Conservation (phyloP, 352 stramenopile species). For the Phytophthora foliorum region DNA sequence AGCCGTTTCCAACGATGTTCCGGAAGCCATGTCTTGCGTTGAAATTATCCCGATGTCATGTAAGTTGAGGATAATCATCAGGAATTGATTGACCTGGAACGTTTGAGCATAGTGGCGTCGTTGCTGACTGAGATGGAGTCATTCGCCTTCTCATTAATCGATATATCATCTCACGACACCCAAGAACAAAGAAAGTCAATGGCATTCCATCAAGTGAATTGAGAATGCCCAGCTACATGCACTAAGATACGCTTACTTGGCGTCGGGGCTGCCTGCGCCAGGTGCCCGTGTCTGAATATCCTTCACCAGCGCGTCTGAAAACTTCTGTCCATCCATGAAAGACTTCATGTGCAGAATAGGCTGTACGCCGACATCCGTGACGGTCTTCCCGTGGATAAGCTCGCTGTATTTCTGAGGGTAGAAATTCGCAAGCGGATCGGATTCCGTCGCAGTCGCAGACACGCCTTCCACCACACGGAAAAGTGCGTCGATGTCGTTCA, state of each 20-base stretch:
- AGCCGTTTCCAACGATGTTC: too few relatives aligned
- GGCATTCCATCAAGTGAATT: slow-evolving; percentile 15
- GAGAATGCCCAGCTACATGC: background rate
- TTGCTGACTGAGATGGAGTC: background rate
- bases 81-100: too few relatives aligned
- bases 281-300: slow-evolving; percentile 84
- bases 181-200: background rate
- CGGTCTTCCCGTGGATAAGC: slow-evolving; percentile 90
- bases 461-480: slow-evolving; percentile 91
- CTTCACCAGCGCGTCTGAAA: slow-evolving; percentile 88
- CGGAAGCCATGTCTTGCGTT: too few relatives aligned
- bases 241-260: slow-evolving; percentile 11
- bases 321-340: slow-evolving; percentile 93
- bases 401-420: slow-evolving; percentile 94
- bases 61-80: too few relatives aligned
- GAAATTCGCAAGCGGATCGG: slow-evolving; percentile 88
- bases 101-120: background rate
- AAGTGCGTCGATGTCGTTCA: slow-evolving; percentile 98
- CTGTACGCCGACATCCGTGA: slow-evolving; percentile 94
- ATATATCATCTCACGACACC: background rate
- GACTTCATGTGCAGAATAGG: slow-evolving; percentile 98
- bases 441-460: slow-evolving; percentile 33
- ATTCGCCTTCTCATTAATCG: background rate
- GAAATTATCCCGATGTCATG: too few relatives aligned
- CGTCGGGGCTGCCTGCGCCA: slow-evolving; percentile 64